Evolutionary conservation across 805 yeast species (phyloP).

Genomic region (Metschnikowia cerradonensis): DNA sequence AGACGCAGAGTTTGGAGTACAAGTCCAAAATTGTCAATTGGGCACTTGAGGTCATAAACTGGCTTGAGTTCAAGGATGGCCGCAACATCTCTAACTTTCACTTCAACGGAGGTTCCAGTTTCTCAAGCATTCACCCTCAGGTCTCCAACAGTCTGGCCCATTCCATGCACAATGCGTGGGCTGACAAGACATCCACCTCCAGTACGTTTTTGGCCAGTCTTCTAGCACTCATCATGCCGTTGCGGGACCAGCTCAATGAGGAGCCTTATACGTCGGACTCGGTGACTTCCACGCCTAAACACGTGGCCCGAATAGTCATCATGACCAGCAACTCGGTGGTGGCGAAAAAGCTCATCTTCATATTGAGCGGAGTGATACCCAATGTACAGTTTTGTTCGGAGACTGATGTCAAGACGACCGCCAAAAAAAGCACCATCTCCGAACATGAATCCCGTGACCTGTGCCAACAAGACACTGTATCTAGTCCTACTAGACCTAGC

Average conservation of each 20-base stretch:
- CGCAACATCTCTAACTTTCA: conserved; percentile 12
- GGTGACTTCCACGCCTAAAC: conserved; percentile 19
- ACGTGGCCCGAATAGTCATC: conserved; percentile 47
- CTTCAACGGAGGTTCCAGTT: conserved; percentile 7
- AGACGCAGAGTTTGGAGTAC: conserved; percentile 17
- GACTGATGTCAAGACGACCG: background rate
- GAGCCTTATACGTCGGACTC: conserved; percentile 31
- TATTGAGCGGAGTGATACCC: conserved; percentile 48
- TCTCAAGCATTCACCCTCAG: conserved; percentile 7
- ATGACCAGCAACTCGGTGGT: conserved; percentile 59
- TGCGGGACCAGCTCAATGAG: conserved; percentile 29
- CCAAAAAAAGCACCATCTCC: too few species aligned
- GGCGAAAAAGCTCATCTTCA: conserved; percentile 54
- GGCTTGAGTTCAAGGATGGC: conserved; percentile 56
- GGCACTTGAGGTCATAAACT: conserved; percentile 49
- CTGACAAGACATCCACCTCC: conserved; percentile 6
- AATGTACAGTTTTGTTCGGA: conserved; percentile 19
- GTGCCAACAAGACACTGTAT: too few species aligned
- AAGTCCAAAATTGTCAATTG: conserved; percentile 44
- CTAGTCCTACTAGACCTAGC: too few species aligned
- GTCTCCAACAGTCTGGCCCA: conserved; percentile 5
- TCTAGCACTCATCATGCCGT: conserved; percentile 42
- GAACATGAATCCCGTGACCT: too few species aligned
- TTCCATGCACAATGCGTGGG: conserved; percentile 4
- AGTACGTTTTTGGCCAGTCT: conserved; percentile 45